Conservation (phyloP, 1,284 basidiomycete genomes). For the Ustilago curta region DNA sequence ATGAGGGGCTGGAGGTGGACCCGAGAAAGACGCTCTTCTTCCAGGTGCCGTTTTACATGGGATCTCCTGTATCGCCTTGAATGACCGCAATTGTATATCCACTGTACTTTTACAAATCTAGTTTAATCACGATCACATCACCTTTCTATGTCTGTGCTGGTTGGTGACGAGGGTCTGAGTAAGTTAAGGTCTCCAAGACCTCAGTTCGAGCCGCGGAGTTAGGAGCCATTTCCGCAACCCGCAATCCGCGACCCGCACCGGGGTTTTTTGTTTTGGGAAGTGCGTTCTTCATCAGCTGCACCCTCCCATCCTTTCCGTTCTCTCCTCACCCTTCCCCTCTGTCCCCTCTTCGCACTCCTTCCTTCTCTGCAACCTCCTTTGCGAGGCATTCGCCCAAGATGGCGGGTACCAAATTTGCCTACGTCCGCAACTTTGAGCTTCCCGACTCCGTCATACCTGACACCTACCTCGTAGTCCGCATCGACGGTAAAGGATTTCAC, state of each 20-base stretch:
- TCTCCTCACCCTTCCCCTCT: neutral
- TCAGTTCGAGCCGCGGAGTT: neutral
- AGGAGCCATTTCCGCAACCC: slow-evolving; percentile 15
- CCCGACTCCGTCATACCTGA: slow-evolving; percentile 86
- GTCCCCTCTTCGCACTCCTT: neutral
- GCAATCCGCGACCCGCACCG: slow-evolving; percentile 19
- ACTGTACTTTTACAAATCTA: slow-evolving; percentile 20
- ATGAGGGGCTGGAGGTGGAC: slow-evolving; percentile 21
- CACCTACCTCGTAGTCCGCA: slow-evolving; percentile 84
- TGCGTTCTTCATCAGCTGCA: slow-evolving; percentile 13
- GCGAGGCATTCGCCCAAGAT: slow-evolving; percentile 71
- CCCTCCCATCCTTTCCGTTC: neutral
- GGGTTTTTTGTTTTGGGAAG: slow-evolving; percentile 5
- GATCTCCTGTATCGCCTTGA: slow-evolving; percentile 22
- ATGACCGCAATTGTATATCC: neutral
- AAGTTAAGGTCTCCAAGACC: neutral
- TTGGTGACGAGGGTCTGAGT: neutral
- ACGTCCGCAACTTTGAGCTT: slow-evolving; percentile 90
- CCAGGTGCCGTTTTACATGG: slow-evolving; percentile 39
- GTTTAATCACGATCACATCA: neutral
- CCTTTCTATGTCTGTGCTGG: neutral
- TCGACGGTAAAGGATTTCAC: slow-evolving; percentile 96
- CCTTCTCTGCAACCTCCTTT: neutral
- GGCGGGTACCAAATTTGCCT: slow-evolving; percentile 91
- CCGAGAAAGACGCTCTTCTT: slow-evolving; percentile 37